Evolutionary conservation across 306 rosid genomes (phyloP), one percentile per base, ranked within the genome.

Genomic region (Lupinus albus): DNA sequence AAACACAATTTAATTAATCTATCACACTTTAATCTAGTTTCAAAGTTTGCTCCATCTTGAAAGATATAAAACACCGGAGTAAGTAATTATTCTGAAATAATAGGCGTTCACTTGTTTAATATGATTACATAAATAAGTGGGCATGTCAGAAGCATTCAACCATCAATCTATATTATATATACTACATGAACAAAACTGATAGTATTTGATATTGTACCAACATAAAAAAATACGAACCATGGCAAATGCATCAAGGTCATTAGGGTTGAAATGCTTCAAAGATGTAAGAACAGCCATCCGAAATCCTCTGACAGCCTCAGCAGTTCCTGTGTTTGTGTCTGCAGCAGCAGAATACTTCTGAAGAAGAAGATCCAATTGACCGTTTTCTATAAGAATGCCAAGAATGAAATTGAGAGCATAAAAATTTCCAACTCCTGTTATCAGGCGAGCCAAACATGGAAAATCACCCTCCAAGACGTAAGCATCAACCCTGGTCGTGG

Each of bases 211-310:
- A 25, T 2, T 25, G 30, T 25, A 25, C 30, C 0, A 11, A 55
- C 16, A 25, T 25, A 25, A 25, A 25, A 25, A 25, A 25, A 25
- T 61, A 84, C 96, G 52, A 50, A 92, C 98, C 98, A 87, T 82
- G 72, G 98, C 98, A 82, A 92, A 89, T 45, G 98, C 96, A 80
- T 92, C 95, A 55, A 86, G 91, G 76, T 92, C 98, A 73, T 87
- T 87, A 59, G 95, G 78, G 84, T 89, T 92, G 72, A 93, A 93
- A 76, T 93, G 98, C 93, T 92, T 89, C 74, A 93, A 84, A 38
- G 98, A 84, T 79, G 96, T 93, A 53, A 93, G 96, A 75, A 93
- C 98, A 52, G 98, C 95, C 91, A 93, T 93, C 48, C 96, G 84
- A 76, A 93, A 89, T 60, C 98, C 94, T 76, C 98, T 82, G 76